Evolutionary conservation across 2,329 filamentous ascomycete species (phyloP).

Genomic region (Tolypocladium endophyticum): DNA sequence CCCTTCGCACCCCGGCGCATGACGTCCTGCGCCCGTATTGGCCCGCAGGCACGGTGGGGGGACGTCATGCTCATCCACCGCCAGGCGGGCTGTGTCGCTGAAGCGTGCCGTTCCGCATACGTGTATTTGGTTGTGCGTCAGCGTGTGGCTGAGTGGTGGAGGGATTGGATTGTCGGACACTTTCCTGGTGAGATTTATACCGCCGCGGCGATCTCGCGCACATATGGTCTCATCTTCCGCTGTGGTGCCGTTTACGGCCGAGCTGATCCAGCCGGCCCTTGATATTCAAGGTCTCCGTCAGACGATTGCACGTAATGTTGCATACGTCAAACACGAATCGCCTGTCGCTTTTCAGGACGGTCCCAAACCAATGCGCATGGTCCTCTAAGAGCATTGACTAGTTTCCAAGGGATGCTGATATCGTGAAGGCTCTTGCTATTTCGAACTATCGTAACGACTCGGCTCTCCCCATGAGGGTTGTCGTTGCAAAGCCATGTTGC

Average conservation of each 20-base stretch:
- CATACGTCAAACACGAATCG: neutral
- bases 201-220: neutral
- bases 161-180: neutral
- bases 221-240: neutral
- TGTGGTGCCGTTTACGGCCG: neutral
- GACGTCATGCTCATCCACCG: neutral
- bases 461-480: neutral
- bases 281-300: neutral
- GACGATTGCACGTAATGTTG: neutral
- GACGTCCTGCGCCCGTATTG: neutral
- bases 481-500: no score
- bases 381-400: neutral
- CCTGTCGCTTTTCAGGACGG: no score
- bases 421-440: neutral
- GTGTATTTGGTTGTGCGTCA: neutral
- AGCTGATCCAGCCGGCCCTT: neutral
- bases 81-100: neutral
- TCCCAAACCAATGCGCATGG: no score
- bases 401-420: neutral
- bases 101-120: neutral
- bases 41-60: neutral
- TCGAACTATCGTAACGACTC: neutral
- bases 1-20: neutral
- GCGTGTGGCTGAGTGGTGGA: neutral
- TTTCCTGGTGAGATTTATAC: neutral